phyloP scores from a whole-genome alignment of 148 eudicot species.

The Selenicereus undatus region DNA sequence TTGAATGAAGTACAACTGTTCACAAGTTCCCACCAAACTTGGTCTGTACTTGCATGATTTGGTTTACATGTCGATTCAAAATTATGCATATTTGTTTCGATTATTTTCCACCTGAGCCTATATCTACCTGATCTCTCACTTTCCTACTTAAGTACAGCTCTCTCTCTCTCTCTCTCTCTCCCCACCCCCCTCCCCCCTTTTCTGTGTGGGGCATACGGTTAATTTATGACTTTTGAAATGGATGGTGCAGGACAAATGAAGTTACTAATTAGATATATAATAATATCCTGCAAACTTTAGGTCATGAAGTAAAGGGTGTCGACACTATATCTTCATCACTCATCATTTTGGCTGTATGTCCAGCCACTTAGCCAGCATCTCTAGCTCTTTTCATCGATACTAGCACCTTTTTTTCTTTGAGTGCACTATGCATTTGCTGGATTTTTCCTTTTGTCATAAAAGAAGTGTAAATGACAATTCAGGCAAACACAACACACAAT shows the following conservation, averaged over 20 bases:
- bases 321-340: constrained; percentile 19
- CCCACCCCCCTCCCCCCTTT: background rate
- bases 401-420: background rate
- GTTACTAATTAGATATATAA: background rate
- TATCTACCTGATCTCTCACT: background rate
- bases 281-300: background rate
- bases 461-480: too few relatives aligned
- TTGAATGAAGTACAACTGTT: too few relatives aligned
- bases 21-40: background rate
- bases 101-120: background rate
- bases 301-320: constrained; percentile 20
- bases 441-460: background rate
- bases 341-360: background rate
- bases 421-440: background rate
- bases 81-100: too few relatives aligned
- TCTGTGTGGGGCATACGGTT: background rate
- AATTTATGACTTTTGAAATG: constrained; percentile 7
- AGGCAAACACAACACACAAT: too few relatives aligned
- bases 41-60: background rate
- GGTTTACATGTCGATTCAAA: background rate
- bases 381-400: background rate
- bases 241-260: background rate
- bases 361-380: background rate
- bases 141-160: too few relatives aligned
- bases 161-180: background rate